A percentile compares a stretch with the other conserved stretches of the same genome.
Conservation (phyloP, 2,329 filamentous ascomycete genomes). For the Monosporascus sp. region DNA sequence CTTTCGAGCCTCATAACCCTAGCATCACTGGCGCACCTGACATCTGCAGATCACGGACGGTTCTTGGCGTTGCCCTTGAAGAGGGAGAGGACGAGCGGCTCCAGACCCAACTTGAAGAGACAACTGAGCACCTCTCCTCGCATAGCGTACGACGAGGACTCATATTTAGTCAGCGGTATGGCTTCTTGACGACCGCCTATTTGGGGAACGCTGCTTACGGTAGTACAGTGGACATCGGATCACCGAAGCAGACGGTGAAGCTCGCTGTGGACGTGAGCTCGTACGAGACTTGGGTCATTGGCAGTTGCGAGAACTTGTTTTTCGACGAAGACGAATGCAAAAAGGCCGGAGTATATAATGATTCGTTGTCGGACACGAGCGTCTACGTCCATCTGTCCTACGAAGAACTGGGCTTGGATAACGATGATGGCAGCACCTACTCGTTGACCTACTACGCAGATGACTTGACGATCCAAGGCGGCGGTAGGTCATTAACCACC, state of each 20-base stretch:
- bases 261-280: conserved; percentile 1
- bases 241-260: neutral
- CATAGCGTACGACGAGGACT: neutral
- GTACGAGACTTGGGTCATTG: neutral
- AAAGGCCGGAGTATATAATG: conserved; percentile 1
- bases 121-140: neutral
- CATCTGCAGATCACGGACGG: neutral
- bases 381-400: neutral
- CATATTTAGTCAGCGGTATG: neutral
- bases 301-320: neutral
- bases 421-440: conserved; percentile 2
- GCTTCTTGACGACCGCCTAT: neutral
- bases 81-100: neutral
- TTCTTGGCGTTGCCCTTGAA: neutral
- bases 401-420: neutral
- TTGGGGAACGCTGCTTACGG: neutral
- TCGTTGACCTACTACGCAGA: neutral
- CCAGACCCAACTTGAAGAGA: neutral
- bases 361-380: neutral
- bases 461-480: conserved; percentile 1
- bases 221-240: conserved; percentile 1
- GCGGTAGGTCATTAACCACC: neutral
- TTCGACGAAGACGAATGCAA: neutral
- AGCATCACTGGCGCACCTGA: neutral
- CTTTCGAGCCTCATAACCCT: neutral